Base-by-base conservation (phyloP, 805 yeast genomes). In the Yarrowia divulgata region DNA sequence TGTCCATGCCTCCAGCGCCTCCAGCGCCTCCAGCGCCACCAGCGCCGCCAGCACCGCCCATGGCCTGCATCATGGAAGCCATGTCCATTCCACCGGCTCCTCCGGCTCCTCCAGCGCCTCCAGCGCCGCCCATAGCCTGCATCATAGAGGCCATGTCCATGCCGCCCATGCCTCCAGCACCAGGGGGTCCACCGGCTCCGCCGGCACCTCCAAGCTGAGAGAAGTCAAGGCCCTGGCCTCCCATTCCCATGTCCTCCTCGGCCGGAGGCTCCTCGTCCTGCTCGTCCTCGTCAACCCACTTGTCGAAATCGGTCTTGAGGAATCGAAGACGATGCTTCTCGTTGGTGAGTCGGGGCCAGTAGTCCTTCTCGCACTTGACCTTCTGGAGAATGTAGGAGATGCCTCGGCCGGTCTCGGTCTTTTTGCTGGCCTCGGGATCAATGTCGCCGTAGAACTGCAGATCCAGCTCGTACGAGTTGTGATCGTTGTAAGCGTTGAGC, bases 211-310 rank as follows among this genome's bases (percentile, higher is more conserved):
- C 84, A 35, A 80, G 76, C 42, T 79, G 79, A 29, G 78, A 74
- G 70, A 83, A 81, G 72, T 79, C 81, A 72, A 77, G 69, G 42
- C 79, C 81, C 71, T 77, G 71, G 40, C 79, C 82, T 32, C 78
- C 79, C 73, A 75, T 73, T 5, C 75, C 80, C 48, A 71, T 82
- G 39, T 74, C 75, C 34, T 71, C 74, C 35, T 71, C 76, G 71
- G 79, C 86, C 32, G 80, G 84, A 50, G 83, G 89, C 66, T 79
- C 82, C 70, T 88, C 93, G 49, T 91, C 93, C 81, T 94, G 99
- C 81, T 94, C 99, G 77, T 94, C 99, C 82, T 94, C 98, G 77
- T 94, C 99, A 49, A 91, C 97, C 99, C 99, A 94, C 79, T 89
- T 91, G 82, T 93, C 97, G 77, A 94, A 94, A 77, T 94, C 98